Evolutionary conservation across 495 filamentous ascomycete species (phyloP).

Genomic region (Amphirosellinia nigrospora): DNA sequence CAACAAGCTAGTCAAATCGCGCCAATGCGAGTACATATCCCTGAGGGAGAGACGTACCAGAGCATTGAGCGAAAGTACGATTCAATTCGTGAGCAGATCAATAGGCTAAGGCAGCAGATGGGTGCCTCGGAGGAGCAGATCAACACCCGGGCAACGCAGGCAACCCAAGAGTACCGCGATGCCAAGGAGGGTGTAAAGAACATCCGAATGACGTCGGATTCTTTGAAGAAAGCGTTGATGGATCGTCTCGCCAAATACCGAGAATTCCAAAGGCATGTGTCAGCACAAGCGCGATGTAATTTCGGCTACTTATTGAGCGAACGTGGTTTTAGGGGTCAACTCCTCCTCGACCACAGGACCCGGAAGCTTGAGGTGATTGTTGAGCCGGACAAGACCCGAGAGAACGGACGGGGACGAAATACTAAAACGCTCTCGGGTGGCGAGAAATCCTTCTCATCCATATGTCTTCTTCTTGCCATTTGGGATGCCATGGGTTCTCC

Average conservation of each 20-base stretch:
- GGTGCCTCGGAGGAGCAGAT: slow-evolving; percentile 75
- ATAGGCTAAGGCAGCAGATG: slow-evolving; percentile 52
- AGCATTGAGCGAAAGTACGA: slow-evolving; percentile 70
- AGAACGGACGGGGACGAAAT: slow-evolving; percentile 69
- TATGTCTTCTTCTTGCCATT: slow-evolving; percentile 87
- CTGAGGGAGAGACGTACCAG: slow-evolving; percentile 66
- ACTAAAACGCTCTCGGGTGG: slow-evolving; percentile 93
- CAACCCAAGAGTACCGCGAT: slow-evolving; percentile 45
- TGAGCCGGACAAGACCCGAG: slow-evolving; percentile 77
- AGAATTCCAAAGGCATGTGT: slow-evolving; percentile 81
- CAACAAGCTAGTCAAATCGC: slow-evolving; percentile 63
- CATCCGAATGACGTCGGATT: slow-evolving; percentile 58
- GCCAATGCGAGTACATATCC: slow-evolving; percentile 65
- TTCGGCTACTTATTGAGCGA: slow-evolving; percentile 90
- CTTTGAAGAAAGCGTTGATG: slow-evolving; percentile 68
- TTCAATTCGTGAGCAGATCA: slow-evolving; percentile 62
- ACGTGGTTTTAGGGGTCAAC: slow-evolving; percentile 81
- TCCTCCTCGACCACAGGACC: slow-evolving; percentile 75
- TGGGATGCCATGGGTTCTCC: slow-evolving; percentile 99
- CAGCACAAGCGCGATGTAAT: slow-evolving; percentile 78
- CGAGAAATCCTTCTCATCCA: slow-evolving; percentile 96
- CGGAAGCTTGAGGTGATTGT: slow-evolving; percentile 80
- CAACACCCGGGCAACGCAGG: slow-evolving; percentile 45
- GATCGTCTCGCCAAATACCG: slow-evolving; percentile 78
- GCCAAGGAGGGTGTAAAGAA: slow-evolving; percentile 46